These are phyloP conservation scores for Nemania sp. DNA, from an alignment of 2,329 filamentous ascomycete species.

Conservation along the genomic window DNA sequence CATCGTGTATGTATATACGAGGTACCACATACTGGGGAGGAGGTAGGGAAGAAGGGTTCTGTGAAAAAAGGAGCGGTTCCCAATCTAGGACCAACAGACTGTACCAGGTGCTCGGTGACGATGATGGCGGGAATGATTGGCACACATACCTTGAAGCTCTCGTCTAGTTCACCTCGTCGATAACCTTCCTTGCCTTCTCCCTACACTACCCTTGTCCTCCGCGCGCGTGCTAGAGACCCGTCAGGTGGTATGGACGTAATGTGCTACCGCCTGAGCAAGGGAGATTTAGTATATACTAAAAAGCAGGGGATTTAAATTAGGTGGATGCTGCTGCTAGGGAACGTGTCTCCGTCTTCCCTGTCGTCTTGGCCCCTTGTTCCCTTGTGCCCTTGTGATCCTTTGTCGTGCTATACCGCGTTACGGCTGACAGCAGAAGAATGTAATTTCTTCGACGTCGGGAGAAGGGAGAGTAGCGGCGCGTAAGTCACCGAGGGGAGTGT, in stretches of 20 bases:
- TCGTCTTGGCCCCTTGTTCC: slow-evolving; percentile 7
- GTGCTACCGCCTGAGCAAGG: slow-evolving; percentile 1
- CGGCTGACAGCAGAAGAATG: neutral
- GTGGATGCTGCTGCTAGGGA: slow-evolving; percentile 29
- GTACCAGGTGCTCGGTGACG: slow-evolving; percentile 10
- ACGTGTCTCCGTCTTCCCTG: slow-evolving; percentile 19
- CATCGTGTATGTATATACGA: neutral
- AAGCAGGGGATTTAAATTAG: slow-evolving; percentile 36
- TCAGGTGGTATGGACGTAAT: slow-evolving; percentile 11
- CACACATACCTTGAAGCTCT: slow-evolving; percentile 20
- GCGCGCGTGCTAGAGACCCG: slow-evolving; percentile 3
- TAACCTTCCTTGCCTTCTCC: neutral
- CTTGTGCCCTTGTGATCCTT: slow-evolving; percentile 12
- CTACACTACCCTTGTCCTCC: neutral
- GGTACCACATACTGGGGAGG: neutral
- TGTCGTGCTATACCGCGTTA: slow-evolving; percentile 6
- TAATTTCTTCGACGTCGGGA: neutral
- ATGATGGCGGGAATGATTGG: slow-evolving; percentile 5
- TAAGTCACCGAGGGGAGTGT: slow-evolving; percentile 7
- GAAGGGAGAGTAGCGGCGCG: neutral
- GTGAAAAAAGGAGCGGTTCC: neutral
- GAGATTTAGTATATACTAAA: slow-evolving; percentile 19
- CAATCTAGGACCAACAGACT: slow-evolving; percentile 9
- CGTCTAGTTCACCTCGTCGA: neutral
- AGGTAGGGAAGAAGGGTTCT: neutral